Evolutionary conservation across 306 rosid genomes (phyloP), one percentile per base, ranked within the genome.

Genomic region (Lablab purpureus): DNA sequence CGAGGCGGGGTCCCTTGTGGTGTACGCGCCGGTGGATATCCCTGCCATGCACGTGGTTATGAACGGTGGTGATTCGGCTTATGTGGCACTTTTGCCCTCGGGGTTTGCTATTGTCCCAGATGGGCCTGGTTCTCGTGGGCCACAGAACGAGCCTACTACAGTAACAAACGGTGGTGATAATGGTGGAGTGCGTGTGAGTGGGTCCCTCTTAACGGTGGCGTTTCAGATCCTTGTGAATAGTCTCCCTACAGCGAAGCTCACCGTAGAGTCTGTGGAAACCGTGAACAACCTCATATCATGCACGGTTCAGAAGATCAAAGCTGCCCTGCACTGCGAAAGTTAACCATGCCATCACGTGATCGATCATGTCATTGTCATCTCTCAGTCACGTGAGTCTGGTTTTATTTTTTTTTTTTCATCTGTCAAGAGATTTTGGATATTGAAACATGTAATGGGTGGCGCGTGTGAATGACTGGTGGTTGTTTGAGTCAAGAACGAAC

Each of bases 401-500:
- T 37, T 0, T 52, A 55, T 2, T 25, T 21, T 1, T 32, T 19
- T 81, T 30, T 43, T 34, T 5, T 34, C 10, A 0, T 15, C 37
- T 67, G 40, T 46, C n/a, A n/a, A 14, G 4, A 9, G 51, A 40
- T 59, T 65, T 28, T 66, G 11, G 10, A 19, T 15, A n/a, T 55
- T 36, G 25, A 3, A 64, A 6, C 13, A 1, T 74, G 75, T 41
- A 74, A 28, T 69, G 52, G 68, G 74, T 81, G 71, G 77, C 72
- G 87, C 68, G 78, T 75, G 76, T 34, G 49, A 49, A 37, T 6
- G 22, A 25, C 71, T 76, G 11, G 25, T 30, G 77, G 84, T 77
- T 91, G 87, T 85, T 84, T 68, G 98, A 95, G 99, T 95, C 99
- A 95, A 95, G 99, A 96, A 93, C 99, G 99, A 93, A 96, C 99